Percentiles rank a stretch among this genome's conserved stretches.
phyloP scores from a whole-genome alignment of 1,284 basidiomycete species.

The Fereydounia khargensis region DNA sequence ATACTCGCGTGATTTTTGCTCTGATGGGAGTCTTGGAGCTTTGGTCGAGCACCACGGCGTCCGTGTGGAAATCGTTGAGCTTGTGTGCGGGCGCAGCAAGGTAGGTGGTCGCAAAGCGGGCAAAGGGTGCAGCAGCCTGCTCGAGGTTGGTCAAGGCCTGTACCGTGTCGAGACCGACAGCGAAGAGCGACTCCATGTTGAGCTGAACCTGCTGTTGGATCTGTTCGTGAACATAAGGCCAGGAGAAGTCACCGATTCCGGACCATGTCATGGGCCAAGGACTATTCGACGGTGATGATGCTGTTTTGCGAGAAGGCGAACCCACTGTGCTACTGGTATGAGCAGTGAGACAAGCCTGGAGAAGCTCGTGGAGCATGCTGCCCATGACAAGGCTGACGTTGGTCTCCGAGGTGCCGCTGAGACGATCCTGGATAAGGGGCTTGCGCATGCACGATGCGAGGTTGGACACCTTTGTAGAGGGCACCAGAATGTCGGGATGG shows the following conservation, averaged over 20 bases:
- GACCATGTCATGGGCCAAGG: conserved; percentile 36
- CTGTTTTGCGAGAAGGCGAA: too few relatives aligned
- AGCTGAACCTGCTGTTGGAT: conserved; percentile 29
- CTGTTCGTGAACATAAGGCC: conserved; percentile 29
- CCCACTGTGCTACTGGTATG: too few relatives aligned
- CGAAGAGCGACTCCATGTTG: conserved; percentile 37
- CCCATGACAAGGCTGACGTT: conserved; percentile 45
- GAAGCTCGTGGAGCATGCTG: conserved; percentile 48
- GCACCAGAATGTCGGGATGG: conserved; percentile 50
- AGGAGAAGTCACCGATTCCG: conserved; percentile 47
- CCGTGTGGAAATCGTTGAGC: conserved; percentile 10
- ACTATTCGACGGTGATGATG: conserved; percentile 1
- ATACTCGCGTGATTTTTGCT: conserved; percentile 32
- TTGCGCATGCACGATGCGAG: conserved; percentile 47
- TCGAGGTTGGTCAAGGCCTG: conserved; percentile 21
- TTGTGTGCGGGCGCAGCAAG: conserved; percentile 16
- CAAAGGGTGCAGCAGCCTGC: conserved; percentile 34
- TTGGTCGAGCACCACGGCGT: conserved; percentile 11
- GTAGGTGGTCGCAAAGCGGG: conserved; percentile 40
- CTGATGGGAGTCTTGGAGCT: conserved; percentile 4
- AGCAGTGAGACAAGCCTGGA: conserved; percentile 49
- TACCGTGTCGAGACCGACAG: conserved; percentile 24
- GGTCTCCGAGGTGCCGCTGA: conserved; percentile 31
- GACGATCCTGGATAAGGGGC: conserved; percentile 43
- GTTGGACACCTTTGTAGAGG: conserved; percentile 46